Base-by-base conservation (phyloP, 805 yeast genomes). In the Monosporozyma yasuniensis region DNA sequence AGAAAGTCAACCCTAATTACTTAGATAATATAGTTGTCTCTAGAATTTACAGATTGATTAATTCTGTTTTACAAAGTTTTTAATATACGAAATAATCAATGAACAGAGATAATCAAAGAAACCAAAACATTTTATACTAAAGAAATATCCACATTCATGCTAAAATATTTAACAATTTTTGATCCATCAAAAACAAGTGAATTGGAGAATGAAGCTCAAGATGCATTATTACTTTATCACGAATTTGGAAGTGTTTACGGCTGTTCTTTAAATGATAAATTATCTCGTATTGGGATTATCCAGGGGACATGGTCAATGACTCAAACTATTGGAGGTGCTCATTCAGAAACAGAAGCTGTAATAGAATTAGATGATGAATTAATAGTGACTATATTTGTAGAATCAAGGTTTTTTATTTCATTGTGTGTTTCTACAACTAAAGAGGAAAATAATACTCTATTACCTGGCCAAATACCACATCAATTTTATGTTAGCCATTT, bases 281-380 rank as follows among this genome's bases (percentile, higher is more conserved):
- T 73, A 34, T 56, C 71, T 25, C 65, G 64, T 21, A 63, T 75
- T 18, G 78, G 79, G 1, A 56, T 75, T 28, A 63, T 74, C 3
- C 73, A 73, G 47, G 79, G 76, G 2, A 55, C 70, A 21, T 66
- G 64, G 66, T 49, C 57, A 1, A 55, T 63, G 21, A 59, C 61
- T 1, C 50, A 53, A 8, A 53, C 61, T 4, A 46, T 59, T 4
- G 52, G 52, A 21, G 49, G 46, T 3, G 50, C 28, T 2, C 3
- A 42, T 9, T 3, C 30, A 47, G 49, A 46, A 42, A 28, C 43
- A 6, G 60, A 58, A 50, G 60, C 47, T 42, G 52, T 47, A 10
- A 54, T 70, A 3, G 69, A 67, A 46, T 48, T 69, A 30, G 67
- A 65, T 28, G 61, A 65, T 16, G 60, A 60, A 12, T 44, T 56